These are phyloP conservation scores for Ustilago tritici DNA, from an alignment of 1,284 basidiomycete species.

Conservation along the genomic window DNA sequence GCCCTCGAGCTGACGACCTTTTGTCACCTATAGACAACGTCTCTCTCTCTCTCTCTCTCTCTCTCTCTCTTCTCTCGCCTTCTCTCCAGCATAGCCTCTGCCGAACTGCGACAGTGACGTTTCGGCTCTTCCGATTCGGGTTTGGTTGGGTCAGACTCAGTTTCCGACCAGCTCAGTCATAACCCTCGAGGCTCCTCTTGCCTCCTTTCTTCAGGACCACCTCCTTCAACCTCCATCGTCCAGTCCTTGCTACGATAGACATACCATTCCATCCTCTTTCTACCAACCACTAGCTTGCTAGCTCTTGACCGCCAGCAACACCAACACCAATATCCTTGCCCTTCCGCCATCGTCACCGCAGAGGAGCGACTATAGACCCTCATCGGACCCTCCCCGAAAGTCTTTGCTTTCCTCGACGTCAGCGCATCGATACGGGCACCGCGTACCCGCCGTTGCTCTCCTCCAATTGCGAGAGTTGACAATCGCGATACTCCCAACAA, in stretches of 20 bases:
- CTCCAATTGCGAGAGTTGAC: background rate
- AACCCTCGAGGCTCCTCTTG: background rate
- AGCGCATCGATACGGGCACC: background rate
- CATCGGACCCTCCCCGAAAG: background rate
- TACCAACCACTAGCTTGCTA: background rate
- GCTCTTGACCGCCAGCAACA: background rate
- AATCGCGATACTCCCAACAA: constrained; percentile 4
- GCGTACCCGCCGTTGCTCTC: background rate
- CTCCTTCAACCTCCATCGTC: constrained; percentile 1
- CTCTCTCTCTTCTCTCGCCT: background rate
- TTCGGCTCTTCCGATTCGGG: constrained; percentile 1
- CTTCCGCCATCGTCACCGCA: background rate
- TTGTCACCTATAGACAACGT: background rate
- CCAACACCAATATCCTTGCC: background rate
- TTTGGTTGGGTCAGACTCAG: background rate
- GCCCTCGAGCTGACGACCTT: background rate
- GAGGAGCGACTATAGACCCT: background rate
- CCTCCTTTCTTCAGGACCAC: constrained; percentile 9
- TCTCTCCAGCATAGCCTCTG: background rate
- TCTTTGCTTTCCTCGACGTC: background rate
- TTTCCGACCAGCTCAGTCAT: background rate
- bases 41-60: no score
- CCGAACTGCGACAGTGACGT: background rate
- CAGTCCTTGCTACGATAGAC: background rate
- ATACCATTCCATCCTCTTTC: background rate